phyloP scores from a whole-genome alignment of 352 stramenopile genomes.

The Phytophthora litchii region DNA sequence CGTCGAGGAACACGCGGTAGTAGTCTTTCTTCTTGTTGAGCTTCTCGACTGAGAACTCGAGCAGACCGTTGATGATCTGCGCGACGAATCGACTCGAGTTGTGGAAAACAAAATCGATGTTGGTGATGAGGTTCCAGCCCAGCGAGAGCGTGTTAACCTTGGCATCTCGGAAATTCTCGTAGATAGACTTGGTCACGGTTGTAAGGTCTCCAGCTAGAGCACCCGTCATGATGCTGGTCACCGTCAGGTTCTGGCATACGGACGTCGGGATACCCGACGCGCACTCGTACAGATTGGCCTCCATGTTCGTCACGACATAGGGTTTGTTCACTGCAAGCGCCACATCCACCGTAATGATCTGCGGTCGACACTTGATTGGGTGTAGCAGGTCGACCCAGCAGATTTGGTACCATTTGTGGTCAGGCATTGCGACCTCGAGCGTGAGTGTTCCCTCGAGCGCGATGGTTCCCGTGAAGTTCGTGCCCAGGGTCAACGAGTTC shows the following conservation, averaged over 20 bases:
- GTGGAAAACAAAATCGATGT: conserved; percentile 58
- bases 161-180: conserved; percentile 49
- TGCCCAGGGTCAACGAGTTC: conserved; percentile 46
- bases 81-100: conserved; percentile 41
- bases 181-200: conserved; percentile 33
- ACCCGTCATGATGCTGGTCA: conserved; percentile 47
- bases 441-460: conserved; percentile 41
- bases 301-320: conserved; percentile 34
- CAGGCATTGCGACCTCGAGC: conserved; percentile 55
- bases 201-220: conserved; percentile 34
- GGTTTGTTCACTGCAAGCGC: conserved; percentile 45
- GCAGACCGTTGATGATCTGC: conserved; percentile 52
- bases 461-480: conserved; percentile 48
- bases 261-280: conserved; percentile 28
- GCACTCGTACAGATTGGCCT: conserved; percentile 50
- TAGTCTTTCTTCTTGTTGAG: conserved; percentile 72
- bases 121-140: conserved; percentile 41
- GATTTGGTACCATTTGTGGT: conserved; percentile 70
- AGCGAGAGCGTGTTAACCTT: conserved; percentile 40
- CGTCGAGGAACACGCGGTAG: conserved; percentile 48
- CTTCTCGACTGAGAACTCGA: conserved; percentile 47
- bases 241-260: conserved; percentile 54
- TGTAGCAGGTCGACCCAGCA: conserved; percentile 65
- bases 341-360: conserved; percentile 46
- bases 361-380: conserved; percentile 46